phyloP scores from a whole-genome alignment of 148 eudicot genomes.

The Rhododendron ovatum region DNA sequence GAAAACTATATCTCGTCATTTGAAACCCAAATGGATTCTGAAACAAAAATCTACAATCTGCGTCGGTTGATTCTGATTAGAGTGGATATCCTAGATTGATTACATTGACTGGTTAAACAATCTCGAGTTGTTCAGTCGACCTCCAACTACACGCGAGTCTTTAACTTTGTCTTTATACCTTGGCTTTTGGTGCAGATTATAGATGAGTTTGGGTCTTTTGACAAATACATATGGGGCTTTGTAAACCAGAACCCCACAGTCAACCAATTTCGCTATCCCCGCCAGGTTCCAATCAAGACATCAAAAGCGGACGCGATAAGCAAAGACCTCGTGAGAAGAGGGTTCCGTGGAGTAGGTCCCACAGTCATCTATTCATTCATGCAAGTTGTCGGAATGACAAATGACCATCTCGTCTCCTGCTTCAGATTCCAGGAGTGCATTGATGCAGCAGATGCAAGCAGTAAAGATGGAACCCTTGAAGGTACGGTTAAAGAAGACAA shows the following conservation, averaged over 20 bases:
- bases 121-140: not conserved
- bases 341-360: slow-evolving; percentile 57
- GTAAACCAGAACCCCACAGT: slow-evolving; percentile 45
- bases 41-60: not conserved
- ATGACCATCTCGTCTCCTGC: slow-evolving; percentile 59
- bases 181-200: slow-evolving; percentile 48
- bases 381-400: slow-evolving; percentile 60
- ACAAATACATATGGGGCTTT: slow-evolving; percentile 62
- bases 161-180: not conserved
- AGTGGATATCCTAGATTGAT: not conserved
- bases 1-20: not conserved
- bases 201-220: slow-evolving; percentile 58
- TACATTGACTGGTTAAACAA: not conserved
- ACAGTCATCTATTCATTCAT: slow-evolving; percentile 63
- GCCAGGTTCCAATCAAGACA: slow-evolving; percentile 57
- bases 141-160: not conserved
- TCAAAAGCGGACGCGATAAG: slow-evolving; percentile 62
- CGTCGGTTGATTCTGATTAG: not conserved
- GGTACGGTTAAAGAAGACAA: slow-evolving; percentile 12
- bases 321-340: slow-evolving; percentile 59
- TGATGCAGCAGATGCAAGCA: slow-evolving; percentile 18
- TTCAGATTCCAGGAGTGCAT: slow-evolving; percentile 49
- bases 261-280: slow-evolving; percentile 46
- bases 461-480: slow-evolving; percentile 6
- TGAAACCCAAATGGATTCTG: not conserved